phyloP scores from a whole-genome alignment of 257 asterid genomes.

The Capsicum chinense region DNA sequence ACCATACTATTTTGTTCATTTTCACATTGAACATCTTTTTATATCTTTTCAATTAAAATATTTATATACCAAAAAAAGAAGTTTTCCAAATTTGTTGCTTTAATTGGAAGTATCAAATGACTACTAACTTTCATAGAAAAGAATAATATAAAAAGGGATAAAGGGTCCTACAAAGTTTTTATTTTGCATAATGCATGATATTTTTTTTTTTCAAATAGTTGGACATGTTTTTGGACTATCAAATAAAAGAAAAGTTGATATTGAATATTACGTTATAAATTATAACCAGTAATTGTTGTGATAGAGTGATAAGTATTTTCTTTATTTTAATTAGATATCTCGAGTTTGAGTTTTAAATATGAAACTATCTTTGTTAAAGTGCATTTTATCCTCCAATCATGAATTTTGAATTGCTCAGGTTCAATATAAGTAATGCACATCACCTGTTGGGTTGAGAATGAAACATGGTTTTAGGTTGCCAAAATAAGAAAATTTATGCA shows the following conservation, averaged over 20 bases:
- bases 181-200: background rate
- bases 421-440: too few species aligned
- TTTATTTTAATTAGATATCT: too few species aligned
- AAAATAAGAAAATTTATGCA: background rate
- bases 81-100: background rate
- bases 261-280: background rate
- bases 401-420: too few species aligned
- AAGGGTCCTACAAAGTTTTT: conserved; percentile 1
- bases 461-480: background rate
- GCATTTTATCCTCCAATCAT: too few species aligned
- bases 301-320: too few species aligned
- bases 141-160: background rate
- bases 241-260: background rate
- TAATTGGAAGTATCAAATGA: background rate
- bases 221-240: background rate
- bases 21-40: background rate
- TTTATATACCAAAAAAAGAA: background rate
- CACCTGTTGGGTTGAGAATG: too few species aligned
- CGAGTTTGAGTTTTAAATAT: too few species aligned
- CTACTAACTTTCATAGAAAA: background rate
- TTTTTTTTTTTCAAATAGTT: background rate
- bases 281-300: too few species aligned
- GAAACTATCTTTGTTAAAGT: too few species aligned
- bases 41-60: background rate
- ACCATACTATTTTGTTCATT: background rate